Evolutionary conservation across 768 basidiomycete genomes (phyloP).

Genomic region (Naganishia vishniacii): DNA sequence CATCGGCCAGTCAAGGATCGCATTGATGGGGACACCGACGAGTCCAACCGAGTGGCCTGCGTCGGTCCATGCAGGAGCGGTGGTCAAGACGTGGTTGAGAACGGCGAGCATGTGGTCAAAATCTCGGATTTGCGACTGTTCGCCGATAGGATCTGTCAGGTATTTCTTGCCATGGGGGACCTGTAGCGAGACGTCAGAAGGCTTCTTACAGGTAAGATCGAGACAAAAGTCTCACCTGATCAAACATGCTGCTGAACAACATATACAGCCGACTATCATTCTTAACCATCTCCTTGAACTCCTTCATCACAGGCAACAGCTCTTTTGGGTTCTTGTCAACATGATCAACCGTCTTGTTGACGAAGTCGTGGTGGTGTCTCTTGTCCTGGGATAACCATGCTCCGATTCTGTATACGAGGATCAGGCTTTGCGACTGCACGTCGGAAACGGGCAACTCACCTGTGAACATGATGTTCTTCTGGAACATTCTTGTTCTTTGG

Average conservation of each 20-base stretch:
- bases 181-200: constrained; percentile 23
- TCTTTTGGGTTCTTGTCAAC: constrained; percentile 44
- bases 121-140: constrained; percentile 48
- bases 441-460: constrained; percentile 29
- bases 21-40: constrained; percentile 55
- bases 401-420: constrained; percentile 30
- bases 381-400: constrained; percentile 45
- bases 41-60: constrained; percentile 47
- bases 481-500: constrained; percentile 33
- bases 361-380: constrained; percentile 44
- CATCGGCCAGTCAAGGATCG: constrained; percentile 54
- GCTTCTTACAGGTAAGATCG: not conserved
- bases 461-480: constrained; percentile 41
- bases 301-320: constrained; percentile 42
- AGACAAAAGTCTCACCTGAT: constrained; percentile 35
- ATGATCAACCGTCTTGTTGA: constrained; percentile 39
- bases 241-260: constrained; percentile 47
- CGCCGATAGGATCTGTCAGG: constrained; percentile 40
- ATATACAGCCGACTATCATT: constrained; percentile 44
- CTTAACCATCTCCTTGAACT: constrained; percentile 47
- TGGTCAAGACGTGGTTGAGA: constrained; percentile 52
- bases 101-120: constrained; percentile 51
- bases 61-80: constrained; percentile 52
- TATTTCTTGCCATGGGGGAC: constrained; percentile 42
- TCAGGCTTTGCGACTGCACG: not conserved